These are phyloP conservation scores for Corynascus novoguineensis DNA, from an alignment of 495 filamentous ascomycete genomes.

Conservation along the genomic window DNA sequence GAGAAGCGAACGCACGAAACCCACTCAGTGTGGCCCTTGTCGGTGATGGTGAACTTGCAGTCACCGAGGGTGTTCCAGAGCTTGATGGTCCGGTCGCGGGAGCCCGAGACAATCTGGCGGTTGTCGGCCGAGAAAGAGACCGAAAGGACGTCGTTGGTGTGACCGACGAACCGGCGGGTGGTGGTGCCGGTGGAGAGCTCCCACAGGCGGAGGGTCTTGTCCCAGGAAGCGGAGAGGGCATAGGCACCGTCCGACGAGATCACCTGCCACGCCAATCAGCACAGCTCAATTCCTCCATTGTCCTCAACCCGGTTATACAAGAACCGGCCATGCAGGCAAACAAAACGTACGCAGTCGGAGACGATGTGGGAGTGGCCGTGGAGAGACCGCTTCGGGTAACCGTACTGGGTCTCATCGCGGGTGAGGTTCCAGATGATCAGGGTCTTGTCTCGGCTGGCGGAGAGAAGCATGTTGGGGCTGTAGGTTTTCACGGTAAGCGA, in stretches of 20 bases:
- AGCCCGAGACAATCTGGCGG: constrained; percentile 99
- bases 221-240: constrained; percentile 97
- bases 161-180: constrained; percentile 96
- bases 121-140: constrained; percentile 99
- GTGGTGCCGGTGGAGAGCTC: constrained; percentile 94
- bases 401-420: constrained; percentile 94
- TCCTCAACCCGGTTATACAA: neutral
- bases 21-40: constrained; percentile 99
- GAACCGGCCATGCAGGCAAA: no score
- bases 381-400: constrained; percentile 96
- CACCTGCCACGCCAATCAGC: constrained; percentile 57
- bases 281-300: constrained; percentile 17
- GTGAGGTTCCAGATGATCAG: constrained; percentile 99
- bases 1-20: constrained; percentile 99
- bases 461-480: constrained; percentile 99
- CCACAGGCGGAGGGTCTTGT: constrained; percentile 99
- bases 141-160: constrained; percentile 99
- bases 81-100: constrained; percentile 98
- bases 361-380: constrained; percentile 99
- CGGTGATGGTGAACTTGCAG: constrained; percentile 99
- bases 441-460: constrained; percentile 93
- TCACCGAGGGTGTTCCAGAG: constrained; percentile 99
- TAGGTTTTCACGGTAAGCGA: constrained; percentile 31
- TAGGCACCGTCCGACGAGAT: constrained; percentile 99
- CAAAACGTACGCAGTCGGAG: constrained; percentile 93